Base-by-base conservation (phyloP, 129 eudicot species). In the Saposhnikovia divaricata region DNA sequence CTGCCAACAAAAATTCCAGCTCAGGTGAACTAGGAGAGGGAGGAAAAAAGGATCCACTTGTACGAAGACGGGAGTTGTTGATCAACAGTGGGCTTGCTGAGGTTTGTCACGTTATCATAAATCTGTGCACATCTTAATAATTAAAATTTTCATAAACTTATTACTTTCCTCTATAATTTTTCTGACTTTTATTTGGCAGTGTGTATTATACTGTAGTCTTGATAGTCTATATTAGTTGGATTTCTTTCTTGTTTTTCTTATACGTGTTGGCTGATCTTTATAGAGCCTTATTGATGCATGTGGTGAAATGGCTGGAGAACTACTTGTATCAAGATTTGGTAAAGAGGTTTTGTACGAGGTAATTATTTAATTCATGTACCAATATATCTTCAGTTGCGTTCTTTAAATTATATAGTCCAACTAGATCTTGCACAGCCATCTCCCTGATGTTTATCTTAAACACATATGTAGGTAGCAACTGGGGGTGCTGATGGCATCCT, bases 71-170 rank as follows among this genome's bases (percentile, higher is more conserved):
- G 73, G 98, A 95, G 83, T 81, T 95, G 87, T 75, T 95, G 77
- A 83, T 95, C 48, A 81, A 92, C 74, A 92, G 94, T 82, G 98
- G 98, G 72, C 94, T 95, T 85, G 97, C 97, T 37, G 96, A 95
- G 98, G 98, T 94, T 77, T 68, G 82, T 79, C 42, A 27, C 13
- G 28, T 44, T 13, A 45, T 40, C 23, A 18, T 50, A 38, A 28
- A 39, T 53, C 50, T 77, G 28, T 40, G 42, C 51, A 51, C 25
- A 34, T 71, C 11, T 23, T 27, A 45, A 37, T 50, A n/a, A 10
- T 48, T 80, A 55, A 9, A 46, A 37, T 2, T 47, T 25, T 76
- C 6, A 14, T 3, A 5, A 50, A 19, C 9, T 27, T 9, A 34
- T 75, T 15, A 14, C 16, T 50, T 76, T 48, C 6, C n/a, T 37